Evolutionary conservation across 768 basidiomycete species (phyloP), one percentile per base, ranked within the genome.

Genomic region (Lenzites betulinus): DNA sequence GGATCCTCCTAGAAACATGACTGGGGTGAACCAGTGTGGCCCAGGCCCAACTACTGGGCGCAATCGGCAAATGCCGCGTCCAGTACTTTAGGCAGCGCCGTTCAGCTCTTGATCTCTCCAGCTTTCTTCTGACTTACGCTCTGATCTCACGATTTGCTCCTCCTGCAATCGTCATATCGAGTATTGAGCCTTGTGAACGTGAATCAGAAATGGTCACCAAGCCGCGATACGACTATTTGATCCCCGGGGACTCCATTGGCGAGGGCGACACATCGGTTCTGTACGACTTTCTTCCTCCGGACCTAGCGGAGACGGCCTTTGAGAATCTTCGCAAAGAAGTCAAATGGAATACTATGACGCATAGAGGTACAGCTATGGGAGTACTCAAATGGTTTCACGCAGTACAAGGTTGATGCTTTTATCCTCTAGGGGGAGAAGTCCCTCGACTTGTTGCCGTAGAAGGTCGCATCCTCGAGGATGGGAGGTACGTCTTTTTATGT

Each of bases 181-280:
- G 30, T 33, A 11, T 33, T 11, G 30, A 4, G 11, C 4, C 11
- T 33, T 33, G 11, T 11, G 11, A 11, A 33, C 4, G 30, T 5
- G 30, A 33, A 4, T 33, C 11, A 4, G 11, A 33, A 11, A 51
- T 51, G 51, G 22, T 2, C 18, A 23, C 22, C 8, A 51, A 46
- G 12, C 3, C 23, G 7, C 44, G 30, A 8, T 11, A 6, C 3
- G 41, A 52, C 25, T 36, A 51, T 28, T 38, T 69, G 3, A 55
- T 58, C 11, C 61, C 65, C 0, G 75, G 74, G 18, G 76, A 81
- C 58, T 58, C 46, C 30, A 76, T 90, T 18, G 90, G 87, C 12
- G 83, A 86, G 38, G 90, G 90, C 0, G 90, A 92, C 66, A 85
- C 84, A 1, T 79, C 74, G 56, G 77, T 92, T n/a, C 74, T 86